Percentiles rank a stretch among this genome's conserved stretches.
Conservation (phyloP, 169 alveolate species). For the Prorocentrum cordatum region DNA sequence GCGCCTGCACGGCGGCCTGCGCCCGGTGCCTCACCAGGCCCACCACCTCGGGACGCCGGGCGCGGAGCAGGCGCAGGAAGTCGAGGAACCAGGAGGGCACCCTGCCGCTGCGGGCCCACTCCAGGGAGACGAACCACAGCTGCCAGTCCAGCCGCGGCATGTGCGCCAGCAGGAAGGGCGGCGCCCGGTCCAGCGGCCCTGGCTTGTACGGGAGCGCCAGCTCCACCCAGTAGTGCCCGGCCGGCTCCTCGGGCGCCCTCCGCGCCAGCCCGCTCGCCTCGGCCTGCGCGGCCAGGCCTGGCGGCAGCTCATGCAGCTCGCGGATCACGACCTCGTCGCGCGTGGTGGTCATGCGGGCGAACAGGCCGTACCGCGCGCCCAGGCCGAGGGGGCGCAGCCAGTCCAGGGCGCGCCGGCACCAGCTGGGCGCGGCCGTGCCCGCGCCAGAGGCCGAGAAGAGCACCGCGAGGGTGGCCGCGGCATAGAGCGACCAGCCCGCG, state of each 20-base stretch:
- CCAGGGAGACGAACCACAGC: slow-evolving; percentile 39
- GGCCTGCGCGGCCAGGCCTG: not conserved
- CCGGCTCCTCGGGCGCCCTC: not conserved
- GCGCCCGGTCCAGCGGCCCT: slow-evolving; percentile 18
- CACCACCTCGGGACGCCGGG: not conserved
- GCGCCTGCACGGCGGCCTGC: slow-evolving; percentile 29
- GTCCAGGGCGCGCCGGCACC: not conserved
- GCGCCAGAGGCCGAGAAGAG: not conserved
- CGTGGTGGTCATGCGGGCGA: slow-evolving; percentile 56
- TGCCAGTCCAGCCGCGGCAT: slow-evolving; percentile 42
- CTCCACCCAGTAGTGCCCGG: slow-evolving; percentile 53
- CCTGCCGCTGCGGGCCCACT: slow-evolving; percentile 1
- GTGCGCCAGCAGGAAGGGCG: not conserved
- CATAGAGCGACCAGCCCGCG: slow-evolving; percentile 4
- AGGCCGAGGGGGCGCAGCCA: not conserved
- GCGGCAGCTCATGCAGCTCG: slow-evolving; percentile 19
- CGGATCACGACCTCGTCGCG: slow-evolving; percentile 35
- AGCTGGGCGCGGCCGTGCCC: not conserved
- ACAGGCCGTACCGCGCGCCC: slow-evolving; percentile 23
- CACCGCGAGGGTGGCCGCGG: not conserved
- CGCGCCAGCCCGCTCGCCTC: not conserved
- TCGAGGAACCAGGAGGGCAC: slow-evolving; percentile 1
- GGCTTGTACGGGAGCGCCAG: slow-evolving; percentile 35
- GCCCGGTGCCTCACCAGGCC: not conserved
- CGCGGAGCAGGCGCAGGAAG: not conserved